Percentiles rank a stretch among this genome's conserved stretches.
Conservation (phyloP, 2,329 filamentous ascomycete genomes). For the Onygenales sp. region DNA sequence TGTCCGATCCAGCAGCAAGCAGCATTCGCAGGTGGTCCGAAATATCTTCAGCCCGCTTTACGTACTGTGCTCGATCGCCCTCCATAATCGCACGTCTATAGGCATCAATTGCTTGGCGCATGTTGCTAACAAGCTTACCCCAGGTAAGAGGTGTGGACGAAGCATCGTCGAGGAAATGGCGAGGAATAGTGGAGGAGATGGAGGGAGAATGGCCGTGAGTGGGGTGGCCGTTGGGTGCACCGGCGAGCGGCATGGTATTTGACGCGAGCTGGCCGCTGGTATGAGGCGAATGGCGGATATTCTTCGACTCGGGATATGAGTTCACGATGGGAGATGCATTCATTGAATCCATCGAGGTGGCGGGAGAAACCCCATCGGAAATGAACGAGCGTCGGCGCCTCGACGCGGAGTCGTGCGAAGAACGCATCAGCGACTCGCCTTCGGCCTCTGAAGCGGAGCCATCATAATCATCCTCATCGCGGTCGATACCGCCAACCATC, state of each 20-base stretch:
- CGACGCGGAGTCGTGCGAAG: constrained; percentile 58
- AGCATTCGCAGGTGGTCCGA: constrained; percentile 90
- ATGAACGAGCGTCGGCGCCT: constrained; percentile 57
- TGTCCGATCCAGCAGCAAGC: constrained; percentile 90
- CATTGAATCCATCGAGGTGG: constrained; percentile 85
- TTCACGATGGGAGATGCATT: constrained; percentile 56
- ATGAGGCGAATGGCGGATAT: not conserved
- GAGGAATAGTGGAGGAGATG: constrained; percentile 50
- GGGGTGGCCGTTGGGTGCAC: constrained; percentile 36
- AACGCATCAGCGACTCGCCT: constrained; percentile 61
- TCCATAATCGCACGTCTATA: constrained; percentile 85
- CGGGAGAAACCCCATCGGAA: constrained; percentile 67
- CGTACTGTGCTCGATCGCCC: constrained; percentile 79
- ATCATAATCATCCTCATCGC: constrained; percentile 86
- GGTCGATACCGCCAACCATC: constrained; percentile 71
- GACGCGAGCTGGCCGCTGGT: not conserved
- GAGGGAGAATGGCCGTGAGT: constrained; percentile 43
- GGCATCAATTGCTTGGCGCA: constrained; percentile 79
- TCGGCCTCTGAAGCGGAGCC: constrained; percentile 84
- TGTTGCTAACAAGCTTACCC: constrained; percentile 82
- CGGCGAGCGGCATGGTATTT: not conserved
- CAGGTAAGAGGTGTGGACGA: constrained; percentile 72
- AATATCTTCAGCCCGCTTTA: constrained; percentile 91
- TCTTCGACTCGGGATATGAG: constrained; percentile 46
- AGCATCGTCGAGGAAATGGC: constrained; percentile 87